A percentile compares a stretch with the other conserved stretches of the same genome.
phyloP scores from a whole-genome alignment of 1,284 basidiomycete species.

The Tilletia setariae region DNA sequence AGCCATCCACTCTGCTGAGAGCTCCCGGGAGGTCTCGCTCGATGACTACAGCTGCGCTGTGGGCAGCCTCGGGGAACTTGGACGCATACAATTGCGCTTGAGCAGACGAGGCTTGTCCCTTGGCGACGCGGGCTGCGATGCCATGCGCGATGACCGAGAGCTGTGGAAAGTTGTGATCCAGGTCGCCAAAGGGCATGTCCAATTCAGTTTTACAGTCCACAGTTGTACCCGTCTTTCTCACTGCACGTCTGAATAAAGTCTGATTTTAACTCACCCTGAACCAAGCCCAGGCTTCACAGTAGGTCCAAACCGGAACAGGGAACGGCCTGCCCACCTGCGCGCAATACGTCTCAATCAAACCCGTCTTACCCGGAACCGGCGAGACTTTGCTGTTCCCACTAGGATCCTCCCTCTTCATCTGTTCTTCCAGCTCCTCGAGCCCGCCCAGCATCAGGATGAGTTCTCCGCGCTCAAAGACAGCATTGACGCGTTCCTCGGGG shows the following conservation, averaged over 20 bases:
- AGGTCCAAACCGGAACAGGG: slow-evolving; percentile 72
- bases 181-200: slow-evolving; percentile 11
- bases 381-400: slow-evolving; percentile 40
- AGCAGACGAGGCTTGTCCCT: slow-evolving; percentile 81
- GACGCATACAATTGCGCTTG: slow-evolving; percentile 43
- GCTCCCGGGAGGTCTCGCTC: slow-evolving; percentile 12
- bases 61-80: slow-evolving; percentile 30
- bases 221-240: no score
- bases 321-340: slow-evolving; percentile 63
- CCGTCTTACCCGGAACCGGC: slow-evolving; percentile 64
- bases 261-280: slow-evolving; percentile 68
- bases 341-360: slow-evolving; percentile 74
- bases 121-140: slow-evolving; percentile 80
- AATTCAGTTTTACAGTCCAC: no score
- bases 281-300: slow-evolving; percentile 79
- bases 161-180: slow-evolving; percentile 39
- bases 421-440: slow-evolving; percentile 51
- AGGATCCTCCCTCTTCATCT: not conserved
- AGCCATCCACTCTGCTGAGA: not conserved
- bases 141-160: slow-evolving; percentile 84
- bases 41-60: slow-evolving; percentile 7
- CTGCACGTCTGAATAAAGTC: no score
- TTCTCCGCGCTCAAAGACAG: slow-evolving; percentile 17
- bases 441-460: slow-evolving; percentile 50
- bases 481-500: slow-evolving; percentile 11